Percentiles rank a stretch among this genome's conserved stretches.
phyloP scores from a whole-genome alignment of 2,329 filamentous ascomycete genomes.

The Microcyclospora pomicola region DNA sequence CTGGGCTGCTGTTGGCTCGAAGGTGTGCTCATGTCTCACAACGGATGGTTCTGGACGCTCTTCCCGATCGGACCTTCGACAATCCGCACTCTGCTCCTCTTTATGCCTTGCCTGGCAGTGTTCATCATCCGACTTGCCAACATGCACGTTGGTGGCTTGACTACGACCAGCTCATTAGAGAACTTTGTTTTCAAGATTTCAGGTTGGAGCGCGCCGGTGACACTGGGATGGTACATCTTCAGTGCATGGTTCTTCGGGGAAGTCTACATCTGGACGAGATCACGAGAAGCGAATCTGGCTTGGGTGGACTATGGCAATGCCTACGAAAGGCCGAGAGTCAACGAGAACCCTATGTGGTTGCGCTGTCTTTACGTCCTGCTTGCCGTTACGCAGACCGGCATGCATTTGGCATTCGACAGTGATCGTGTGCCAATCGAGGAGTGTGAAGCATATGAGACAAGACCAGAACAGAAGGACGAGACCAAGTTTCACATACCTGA shows the following conservation, averaged over 20 bases:
- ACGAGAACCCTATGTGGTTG: slow-evolving; percentile 75
- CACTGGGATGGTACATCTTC: slow-evolving; percentile 59
- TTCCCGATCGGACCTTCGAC: slow-evolving; percentile 67
- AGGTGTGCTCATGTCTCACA: slow-evolving; percentile 53
- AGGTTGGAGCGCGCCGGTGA: slow-evolving; percentile 50
- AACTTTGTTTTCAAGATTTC: slow-evolving; percentile 47
- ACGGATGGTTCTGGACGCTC: slow-evolving; percentile 56
- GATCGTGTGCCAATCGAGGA: slow-evolving; percentile 47
- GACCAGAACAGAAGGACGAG: background rate
- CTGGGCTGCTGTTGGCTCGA: slow-evolving; percentile 59
- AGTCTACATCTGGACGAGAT: slow-evolving; percentile 61
- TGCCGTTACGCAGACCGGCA: slow-evolving; percentile 52
- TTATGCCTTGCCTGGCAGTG: slow-evolving; percentile 60
- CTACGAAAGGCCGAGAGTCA: slow-evolving; percentile 59
- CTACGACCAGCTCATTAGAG: slow-evolving; percentile 53
- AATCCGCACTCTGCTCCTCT: slow-evolving; percentile 60
- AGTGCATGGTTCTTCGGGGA: slow-evolving; percentile 71
- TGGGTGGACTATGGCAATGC: slow-evolving; percentile 53
- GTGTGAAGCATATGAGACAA: slow-evolving; percentile 13
- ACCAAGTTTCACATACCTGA: slow-evolving; percentile 3
- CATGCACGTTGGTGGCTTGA: slow-evolving; percentile 36
- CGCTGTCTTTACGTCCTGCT: slow-evolving; percentile 55
- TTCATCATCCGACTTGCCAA: slow-evolving; percentile 64
- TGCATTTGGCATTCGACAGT: slow-evolving; percentile 60
- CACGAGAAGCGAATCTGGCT: slow-evolving; percentile 45